Evolutionary conservation across 2,329 filamentous ascomycete genomes (phyloP).

Genomic region (Monosporascus sp.): DNA sequence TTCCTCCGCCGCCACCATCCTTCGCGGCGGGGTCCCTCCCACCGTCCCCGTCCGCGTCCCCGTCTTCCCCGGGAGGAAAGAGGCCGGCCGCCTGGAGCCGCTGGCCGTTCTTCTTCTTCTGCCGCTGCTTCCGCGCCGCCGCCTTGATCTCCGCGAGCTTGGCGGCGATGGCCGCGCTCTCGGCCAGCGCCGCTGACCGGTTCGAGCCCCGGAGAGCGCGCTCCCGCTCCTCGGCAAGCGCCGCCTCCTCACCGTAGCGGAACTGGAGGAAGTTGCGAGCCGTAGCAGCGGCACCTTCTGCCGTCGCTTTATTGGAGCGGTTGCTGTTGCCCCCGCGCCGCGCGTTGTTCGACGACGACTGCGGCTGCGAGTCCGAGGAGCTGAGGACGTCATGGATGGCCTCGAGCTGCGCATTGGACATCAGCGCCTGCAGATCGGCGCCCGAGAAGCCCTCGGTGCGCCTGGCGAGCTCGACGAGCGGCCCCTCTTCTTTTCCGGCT

Average conservation of each 20-base stretch:
- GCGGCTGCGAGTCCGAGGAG: constrained; percentile 38
- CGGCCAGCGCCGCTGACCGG: constrained; percentile 55
- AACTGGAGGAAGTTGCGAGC: constrained; percentile 71
- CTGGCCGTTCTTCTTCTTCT: constrained; percentile 16
- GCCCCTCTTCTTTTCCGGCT: constrained; percentile 30
- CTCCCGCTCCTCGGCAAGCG: constrained; percentile 36
- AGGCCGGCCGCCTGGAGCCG: constrained; percentile 11
- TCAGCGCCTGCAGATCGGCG: constrained; percentile 87
- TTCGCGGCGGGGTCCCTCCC: constrained; percentile 20
- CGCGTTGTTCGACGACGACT: constrained; percentile 15
- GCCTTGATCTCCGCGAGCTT: constrained; percentile 77
- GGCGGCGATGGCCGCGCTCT: constrained; percentile 72
- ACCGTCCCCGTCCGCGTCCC: constrained; percentile 20
- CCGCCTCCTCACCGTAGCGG: constrained; percentile 63
- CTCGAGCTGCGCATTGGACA: constrained; percentile 95
- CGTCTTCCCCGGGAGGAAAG: background rate
- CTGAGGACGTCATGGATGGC: constrained; percentile 91
- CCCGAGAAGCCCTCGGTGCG: constrained; percentile 88
- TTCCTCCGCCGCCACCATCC: constrained; percentile 33
- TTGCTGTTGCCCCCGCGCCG: constrained; percentile 31
- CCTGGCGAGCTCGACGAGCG: constrained; percentile 67
- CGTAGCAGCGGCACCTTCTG: constrained; percentile 16
- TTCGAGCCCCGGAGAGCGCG: constrained; percentile 39
- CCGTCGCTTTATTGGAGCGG: constrained; percentile 23
- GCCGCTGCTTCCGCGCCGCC: constrained; percentile 43